These are phyloP conservation scores for Aspergillus pseudotamarii DNA, from an alignment of 2,329 filamentous ascomycete genomes.

Conservation along the genomic window DNA sequence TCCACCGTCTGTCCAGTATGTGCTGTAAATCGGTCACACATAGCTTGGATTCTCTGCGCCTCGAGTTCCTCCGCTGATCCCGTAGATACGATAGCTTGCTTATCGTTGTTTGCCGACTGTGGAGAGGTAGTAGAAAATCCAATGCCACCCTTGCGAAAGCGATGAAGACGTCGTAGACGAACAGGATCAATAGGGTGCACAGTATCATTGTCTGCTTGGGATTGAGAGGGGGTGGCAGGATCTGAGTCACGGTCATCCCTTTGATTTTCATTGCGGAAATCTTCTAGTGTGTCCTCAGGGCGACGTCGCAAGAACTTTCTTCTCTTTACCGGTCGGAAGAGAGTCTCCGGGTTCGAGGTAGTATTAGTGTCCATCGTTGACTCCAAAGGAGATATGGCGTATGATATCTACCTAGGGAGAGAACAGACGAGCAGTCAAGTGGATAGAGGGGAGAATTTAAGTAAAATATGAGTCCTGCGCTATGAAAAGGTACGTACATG, in stretches of 20 bases:
- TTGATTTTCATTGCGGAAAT: slow-evolving; percentile 9
- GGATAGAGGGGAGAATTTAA: background rate
- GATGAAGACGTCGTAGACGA: slow-evolving; percentile 42
- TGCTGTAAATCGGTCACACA: slow-evolving; percentile 57
- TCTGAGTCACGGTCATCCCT: slow-evolving; percentile 6
- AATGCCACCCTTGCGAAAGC: slow-evolving; percentile 47
- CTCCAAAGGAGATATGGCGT: background rate
- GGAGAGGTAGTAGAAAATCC: slow-evolving; percentile 46
- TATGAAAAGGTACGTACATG: background rate
- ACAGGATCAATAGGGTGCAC: slow-evolving; percentile 35
- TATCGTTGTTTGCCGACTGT: slow-evolving; percentile 19
- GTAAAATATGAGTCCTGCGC: background rate
- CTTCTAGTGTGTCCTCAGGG: slow-evolving; percentile 22
- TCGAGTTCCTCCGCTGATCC: slow-evolving; percentile 35
- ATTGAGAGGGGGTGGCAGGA: slow-evolving; percentile 13
- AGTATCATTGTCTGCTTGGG: slow-evolving; percentile 16
- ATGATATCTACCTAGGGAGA: background rate
- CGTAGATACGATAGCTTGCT: slow-evolving; percentile 21
- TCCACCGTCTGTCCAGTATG: slow-evolving; percentile 62
- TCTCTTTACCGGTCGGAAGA: slow-evolving; percentile 54
- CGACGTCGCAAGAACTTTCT: slow-evolving; percentile 55
- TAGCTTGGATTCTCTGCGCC: slow-evolving; percentile 41
- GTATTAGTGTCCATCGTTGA: slow-evolving; percentile 33
- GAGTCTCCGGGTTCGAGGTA: slow-evolving; percentile 29
- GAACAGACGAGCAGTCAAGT: background rate